A percentile compares a stretch with the other conserved stretches of the same genome.
phyloP scores from a whole-genome alignment of 2,329 filamentous ascomycete genomes.

The Penicillium occitanis region DNA sequence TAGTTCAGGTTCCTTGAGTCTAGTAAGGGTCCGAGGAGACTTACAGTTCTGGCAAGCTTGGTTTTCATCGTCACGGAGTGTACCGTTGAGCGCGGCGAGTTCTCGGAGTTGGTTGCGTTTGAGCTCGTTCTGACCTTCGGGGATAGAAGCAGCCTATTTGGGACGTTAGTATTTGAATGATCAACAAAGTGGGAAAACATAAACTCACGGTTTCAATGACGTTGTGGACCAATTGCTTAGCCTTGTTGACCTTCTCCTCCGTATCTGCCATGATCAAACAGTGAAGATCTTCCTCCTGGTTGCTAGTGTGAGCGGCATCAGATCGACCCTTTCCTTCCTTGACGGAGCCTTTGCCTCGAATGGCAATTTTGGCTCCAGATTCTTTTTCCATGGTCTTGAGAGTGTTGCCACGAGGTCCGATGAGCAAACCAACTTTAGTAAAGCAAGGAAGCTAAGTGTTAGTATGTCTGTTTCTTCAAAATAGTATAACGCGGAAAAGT shows the following conservation, averaged over 20 bases:
- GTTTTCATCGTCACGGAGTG: slow-evolving; percentile 97
- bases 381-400: slow-evolving; percentile 99
- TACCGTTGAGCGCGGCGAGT: slow-evolving; percentile 96
- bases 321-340: slow-evolving; percentile 99
- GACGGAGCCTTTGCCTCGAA: slow-evolving; percentile 98
- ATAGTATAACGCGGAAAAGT: slow-evolving; percentile 24
- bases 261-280: slow-evolving; percentile 99
- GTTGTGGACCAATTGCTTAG: slow-evolving; percentile 96
- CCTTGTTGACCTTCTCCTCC: slow-evolving; percentile 99
- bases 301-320: slow-evolving; percentile 98
- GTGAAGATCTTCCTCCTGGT: slow-evolving; percentile 98
- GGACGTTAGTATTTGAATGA: slow-evolving; percentile 25
- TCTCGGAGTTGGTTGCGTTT: slow-evolving; percentile 98
- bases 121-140: slow-evolving; percentile 97
- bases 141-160: slow-evolving; percentile 87
- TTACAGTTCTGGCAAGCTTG: slow-evolving; percentile 96
- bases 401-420: slow-evolving; percentile 99
- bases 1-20: slow-evolving; percentile 21
- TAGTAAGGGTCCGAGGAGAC: slow-evolving; percentile 28
- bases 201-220: slow-evolving; percentile 91
- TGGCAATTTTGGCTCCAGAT: slow-evolving; percentile 97
- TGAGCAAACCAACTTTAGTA: slow-evolving; percentile 97
- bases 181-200: neutral
- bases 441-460: slow-evolving; percentile 79
- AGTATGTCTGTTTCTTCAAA: slow-evolving; percentile 59